Base-by-base conservation (phyloP, 78 protist genomes). In the Bigelowiella natans region DNA sequence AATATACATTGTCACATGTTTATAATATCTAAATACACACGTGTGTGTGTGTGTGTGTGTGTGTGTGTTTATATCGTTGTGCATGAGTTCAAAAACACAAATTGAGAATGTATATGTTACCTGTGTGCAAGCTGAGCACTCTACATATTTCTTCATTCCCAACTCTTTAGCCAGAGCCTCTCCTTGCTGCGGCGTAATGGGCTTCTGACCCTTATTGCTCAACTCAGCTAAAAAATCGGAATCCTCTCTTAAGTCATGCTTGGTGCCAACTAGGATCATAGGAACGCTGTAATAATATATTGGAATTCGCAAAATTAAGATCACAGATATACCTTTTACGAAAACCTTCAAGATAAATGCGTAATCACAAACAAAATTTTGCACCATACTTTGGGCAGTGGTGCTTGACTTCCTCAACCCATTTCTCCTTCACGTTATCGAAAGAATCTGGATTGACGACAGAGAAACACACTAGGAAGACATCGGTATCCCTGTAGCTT, bases 111-210 rank as follows among this genome's bases (percentile, higher is more conserved):
- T n/a, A n/a, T n/a, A n/a, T n/a, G n/a, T n/a, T 51, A 51, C n/a
- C 89, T 93, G 97, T 28, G 96, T 96, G 36, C 93, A 86, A 3
- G 99, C 97, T 1, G 96, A 93, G 94, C 98, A 96, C 92, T 97
- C 99, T 38, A 95, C 31, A 92, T 97, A 97, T 36, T 89, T 91
- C 64, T 36, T 91, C 30, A 98, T 98, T 2, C 83, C 39, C 73
- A 97, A 96, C 39, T 93, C 82, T 39, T 92, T 34, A 1, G 86
- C 92, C 86, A 93, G 36, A 73, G 51, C 7, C 38, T 85, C 51
- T 85, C 87, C 87, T 11, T 28, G 7, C 11, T 36, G 73, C 30
- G 64, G 73, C 73, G 37, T 40, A 73, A 92, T 31, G 36, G 88
- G 31, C 0, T 31, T 30, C 88, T 83, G 83, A 39, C 39, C 1